Base-by-base conservation (phyloP, 2,329 filamentous ascomycete species). In the Myriosclerotinia scirpicola region DNA sequence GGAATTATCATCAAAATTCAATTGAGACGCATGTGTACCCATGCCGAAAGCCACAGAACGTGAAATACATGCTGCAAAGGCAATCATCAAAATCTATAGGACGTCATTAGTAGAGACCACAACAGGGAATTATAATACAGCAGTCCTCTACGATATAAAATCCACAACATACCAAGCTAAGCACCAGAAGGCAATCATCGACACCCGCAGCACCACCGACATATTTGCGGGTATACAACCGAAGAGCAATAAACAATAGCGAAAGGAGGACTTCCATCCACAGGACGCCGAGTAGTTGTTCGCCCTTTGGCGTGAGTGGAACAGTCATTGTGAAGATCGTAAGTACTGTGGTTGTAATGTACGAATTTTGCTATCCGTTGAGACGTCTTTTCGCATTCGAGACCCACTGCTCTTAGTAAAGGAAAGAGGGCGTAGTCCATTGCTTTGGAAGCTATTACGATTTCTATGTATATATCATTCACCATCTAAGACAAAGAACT, bases 241-340 rank as follows among this genome's bases (percentile, higher is more conserved):
- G 61, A 26, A 64, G 52, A n/a, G 17, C 3, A 26, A 64, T 64
- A 30, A 64, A 64, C 12, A 44, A 3, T 36, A 64, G 22, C 7
- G 61, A 64, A 55, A 64, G 50, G 26, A n/a, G 17, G 12, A 54
- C 38, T 48, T 64, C 61, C 38, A 48, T 38, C 61, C 61, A 64
- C 34, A 64, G 12, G 14, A 64, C 61, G 8, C 61, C 52, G 5
- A 64, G 20, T 52, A 64, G 34, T 48, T 64, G 38, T 20, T 40
- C 42, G 12, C 61, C 61, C 20, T 64, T 64, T 20, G 22, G 15
- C 20, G 60, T 63, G 50, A 64, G 61, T 12, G 52, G 61, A 20
- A 64, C 38, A 20, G 54, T n/a, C 54, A 58, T 58, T 12, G 0
- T n/a, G 26, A 40, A 50, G n/a, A 52, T 22, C 34, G 17, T 30